Evolutionary conservation across 306 rosid genomes (phyloP).

Genomic region (Vigna trinervia): DNA sequence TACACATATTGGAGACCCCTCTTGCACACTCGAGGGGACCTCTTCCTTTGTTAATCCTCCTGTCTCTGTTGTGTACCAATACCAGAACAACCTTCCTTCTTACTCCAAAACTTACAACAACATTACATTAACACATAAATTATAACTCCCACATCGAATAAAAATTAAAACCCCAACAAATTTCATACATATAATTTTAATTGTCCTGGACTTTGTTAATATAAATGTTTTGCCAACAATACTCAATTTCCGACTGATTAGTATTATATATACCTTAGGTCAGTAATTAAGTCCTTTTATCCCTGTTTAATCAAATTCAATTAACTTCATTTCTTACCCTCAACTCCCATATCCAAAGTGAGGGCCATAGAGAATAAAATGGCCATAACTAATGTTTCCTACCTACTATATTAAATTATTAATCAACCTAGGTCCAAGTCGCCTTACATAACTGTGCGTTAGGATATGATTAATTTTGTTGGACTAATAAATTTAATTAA

Average conservation of each 20-base stretch:
- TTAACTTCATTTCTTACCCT: slow-evolving; percentile 22
- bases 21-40: slow-evolving; percentile 49
- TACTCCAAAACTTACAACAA: too few species aligned
- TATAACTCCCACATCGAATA: too few species aligned
- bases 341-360: slow-evolving; percentile 7
- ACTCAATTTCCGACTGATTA: slow-evolving; percentile 41
- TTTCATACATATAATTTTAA: too few species aligned
- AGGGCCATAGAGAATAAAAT: slow-evolving; percentile 35
- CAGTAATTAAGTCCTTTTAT: slow-evolving; percentile 34
- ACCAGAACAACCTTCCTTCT: too few species aligned
- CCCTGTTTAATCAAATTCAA: slow-evolving; percentile 27
- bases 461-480: not conserved
- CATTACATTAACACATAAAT: too few species aligned
- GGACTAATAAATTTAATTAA: too few species aligned
- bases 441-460: not conserved
- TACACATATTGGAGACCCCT: slow-evolving; percentile 49
- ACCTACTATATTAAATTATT: slow-evolving; percentile 30
- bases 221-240: slow-evolving; percentile 47
- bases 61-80: slow-evolving; percentile 20
- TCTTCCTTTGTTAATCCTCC: not conserved
- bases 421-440: not conserved
- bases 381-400: slow-evolving; percentile 39
- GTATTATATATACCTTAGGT: slow-evolving; percentile 2
- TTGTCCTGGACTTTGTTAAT: too few species aligned
- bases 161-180: too few species aligned